These are phyloP conservation scores for Ormosia semicastrata DNA, from an alignment of 306 rosid genomes.

Conservation along the genomic window DNA sequence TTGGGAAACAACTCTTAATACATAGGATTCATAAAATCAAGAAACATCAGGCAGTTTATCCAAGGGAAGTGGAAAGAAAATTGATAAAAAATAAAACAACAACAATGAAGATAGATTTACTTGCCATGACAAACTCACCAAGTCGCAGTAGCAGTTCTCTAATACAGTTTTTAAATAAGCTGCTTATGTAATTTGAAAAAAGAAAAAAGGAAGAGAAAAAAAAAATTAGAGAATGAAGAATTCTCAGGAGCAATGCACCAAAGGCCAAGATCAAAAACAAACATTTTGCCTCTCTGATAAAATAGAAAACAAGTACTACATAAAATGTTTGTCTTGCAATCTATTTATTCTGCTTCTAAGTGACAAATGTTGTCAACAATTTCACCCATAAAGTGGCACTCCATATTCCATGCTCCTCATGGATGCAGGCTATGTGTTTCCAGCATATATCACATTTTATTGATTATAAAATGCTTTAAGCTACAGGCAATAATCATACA, in stretches of 20 bases:
- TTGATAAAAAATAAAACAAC: neutral
- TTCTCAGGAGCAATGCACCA: neutral
- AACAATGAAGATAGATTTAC: neutral
- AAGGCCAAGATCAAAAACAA: neutral
- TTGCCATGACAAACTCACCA: slow-evolving; percentile 4
- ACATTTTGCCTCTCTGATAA: neutral
- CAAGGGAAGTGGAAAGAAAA: neutral
- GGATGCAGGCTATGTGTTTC: neutral
- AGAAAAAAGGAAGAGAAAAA: neutral
- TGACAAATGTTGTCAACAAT: neutral
- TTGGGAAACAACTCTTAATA: slow-evolving; percentile 10
- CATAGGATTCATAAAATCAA: neutral
- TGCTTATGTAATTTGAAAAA: neutral
- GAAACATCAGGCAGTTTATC: neutral
- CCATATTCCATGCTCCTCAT: neutral
- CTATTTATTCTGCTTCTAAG: neutral
- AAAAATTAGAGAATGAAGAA: neutral
- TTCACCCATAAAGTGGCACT: neutral
- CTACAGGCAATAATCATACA: neutral
- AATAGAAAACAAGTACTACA: neutral
- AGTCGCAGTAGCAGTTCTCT: neutral
- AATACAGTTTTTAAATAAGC: neutral
- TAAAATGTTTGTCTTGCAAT: neutral
- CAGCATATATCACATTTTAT: neutral
- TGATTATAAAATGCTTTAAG: neutral